These are phyloP conservation scores for Mycena haematopus DNA, from an alignment of 768 basidiomycete species.

Conservation along the genomic window DNA sequence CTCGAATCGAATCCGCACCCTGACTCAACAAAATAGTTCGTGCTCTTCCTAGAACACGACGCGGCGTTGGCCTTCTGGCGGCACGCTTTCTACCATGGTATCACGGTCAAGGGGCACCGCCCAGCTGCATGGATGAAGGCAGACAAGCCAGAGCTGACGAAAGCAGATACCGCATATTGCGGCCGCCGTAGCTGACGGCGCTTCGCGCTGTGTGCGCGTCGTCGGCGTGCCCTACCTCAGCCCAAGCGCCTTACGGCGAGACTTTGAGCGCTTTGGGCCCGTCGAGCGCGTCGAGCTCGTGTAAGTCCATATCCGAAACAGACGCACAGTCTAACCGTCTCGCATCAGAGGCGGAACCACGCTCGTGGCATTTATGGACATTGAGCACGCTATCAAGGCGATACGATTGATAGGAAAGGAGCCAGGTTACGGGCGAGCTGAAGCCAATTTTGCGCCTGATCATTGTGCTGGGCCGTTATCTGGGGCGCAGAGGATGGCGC, in stretches of 20 bases:
- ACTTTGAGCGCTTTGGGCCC: constrained; percentile 9
- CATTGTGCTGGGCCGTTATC: constrained; percentile 6
- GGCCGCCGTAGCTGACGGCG: background rate
- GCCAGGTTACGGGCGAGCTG: background rate
- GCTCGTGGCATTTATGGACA: constrained; percentile 1
- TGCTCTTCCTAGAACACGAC: constrained; percentile 6
- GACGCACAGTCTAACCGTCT: background rate
- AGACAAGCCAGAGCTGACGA: background rate
- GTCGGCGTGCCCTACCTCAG: background rate
- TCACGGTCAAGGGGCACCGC: constrained; percentile 2
- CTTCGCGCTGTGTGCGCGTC: constrained; percentile 10
- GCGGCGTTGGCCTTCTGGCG: constrained; percentile 15
- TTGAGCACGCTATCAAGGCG: background rate
- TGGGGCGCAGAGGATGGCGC: background rate
- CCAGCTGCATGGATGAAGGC: constrained; percentile 5
- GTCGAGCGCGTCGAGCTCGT: constrained; percentile 10
- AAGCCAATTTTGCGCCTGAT: constrained; percentile 6
- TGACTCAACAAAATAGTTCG: background rate
- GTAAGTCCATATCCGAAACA: background rate
- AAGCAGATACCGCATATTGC: background rate
- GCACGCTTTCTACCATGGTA: constrained; percentile 14
- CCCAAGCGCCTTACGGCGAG: background rate
- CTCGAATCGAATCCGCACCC: rapidly evolving
- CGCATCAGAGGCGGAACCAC: background rate
- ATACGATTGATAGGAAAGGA: background rate